phyloP scores from a whole-genome alignment of 257 asterid genomes.

The Solanum chilense region DNA sequence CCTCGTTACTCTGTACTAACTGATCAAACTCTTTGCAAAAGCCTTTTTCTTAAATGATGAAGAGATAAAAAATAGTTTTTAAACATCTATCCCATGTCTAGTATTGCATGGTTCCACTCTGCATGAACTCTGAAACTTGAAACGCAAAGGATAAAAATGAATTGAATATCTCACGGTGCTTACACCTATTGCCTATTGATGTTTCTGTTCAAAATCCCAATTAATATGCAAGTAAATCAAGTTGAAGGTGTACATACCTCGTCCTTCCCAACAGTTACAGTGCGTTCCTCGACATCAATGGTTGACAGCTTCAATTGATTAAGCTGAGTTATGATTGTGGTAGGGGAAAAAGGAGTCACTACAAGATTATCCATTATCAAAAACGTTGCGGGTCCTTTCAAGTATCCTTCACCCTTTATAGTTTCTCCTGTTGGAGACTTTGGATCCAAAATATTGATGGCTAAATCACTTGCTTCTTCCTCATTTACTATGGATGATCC shows the following conservation, averaged over 20 bases:
- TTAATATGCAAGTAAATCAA: background rate
- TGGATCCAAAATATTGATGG: background rate
- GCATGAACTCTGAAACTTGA: no score
- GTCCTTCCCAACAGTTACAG: background rate
- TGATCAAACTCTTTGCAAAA: background rate
- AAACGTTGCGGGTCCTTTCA: slow-evolving; percentile 2
- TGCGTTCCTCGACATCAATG: background rate
- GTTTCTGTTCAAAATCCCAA: background rate
- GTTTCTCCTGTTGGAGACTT: background rate
- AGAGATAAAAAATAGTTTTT: no score
- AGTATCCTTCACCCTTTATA: background rate
- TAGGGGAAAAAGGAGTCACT: background rate
- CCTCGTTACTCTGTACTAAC: background rate
- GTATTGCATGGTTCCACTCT: no score
- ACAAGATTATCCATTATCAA: background rate
- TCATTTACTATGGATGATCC: background rate
- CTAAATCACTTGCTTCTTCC: background rate
- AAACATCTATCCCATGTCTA: no score
- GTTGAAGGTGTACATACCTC: background rate
- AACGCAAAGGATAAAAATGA: no score
- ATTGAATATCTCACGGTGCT: no score
- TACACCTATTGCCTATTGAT: no score
- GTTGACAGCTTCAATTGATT: background rate
- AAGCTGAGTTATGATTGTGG: background rate
- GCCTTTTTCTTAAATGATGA: background rate